Evolutionary conservation across 2,329 filamentous ascomycete species (phyloP).

Genomic region (Fusarium burgessii): DNA sequence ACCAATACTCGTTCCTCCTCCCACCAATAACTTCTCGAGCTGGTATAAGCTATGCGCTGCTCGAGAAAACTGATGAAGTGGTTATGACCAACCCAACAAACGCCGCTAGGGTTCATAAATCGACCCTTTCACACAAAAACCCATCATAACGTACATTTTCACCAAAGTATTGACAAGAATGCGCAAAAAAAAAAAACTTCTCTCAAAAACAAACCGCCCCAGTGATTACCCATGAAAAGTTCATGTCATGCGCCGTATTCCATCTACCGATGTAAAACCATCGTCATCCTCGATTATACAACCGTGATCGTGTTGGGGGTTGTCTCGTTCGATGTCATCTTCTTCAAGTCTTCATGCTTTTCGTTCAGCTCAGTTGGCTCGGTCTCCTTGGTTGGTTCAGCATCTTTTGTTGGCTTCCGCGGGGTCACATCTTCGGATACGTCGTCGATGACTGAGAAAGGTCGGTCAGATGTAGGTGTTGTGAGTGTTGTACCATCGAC

Average conservation of each 20-base stretch:
- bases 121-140: slow-evolving; percentile 28
- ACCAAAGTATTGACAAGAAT: slow-evolving; percentile 48
- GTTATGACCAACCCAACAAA: slow-evolving; percentile 40
- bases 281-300: slow-evolving; percentile 43
- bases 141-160: slow-evolving; percentile 43
- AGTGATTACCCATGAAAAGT: slow-evolving; percentile 37
- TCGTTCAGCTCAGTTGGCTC: slow-evolving; percentile 40
- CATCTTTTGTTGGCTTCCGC: slow-evolving; percentile 45
- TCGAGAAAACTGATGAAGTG: slow-evolving; percentile 37
- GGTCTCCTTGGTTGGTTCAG: slow-evolving; percentile 38
- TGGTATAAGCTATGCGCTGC: slow-evolving; percentile 40
- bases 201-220: slow-evolving; percentile 34
- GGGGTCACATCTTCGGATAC: slow-evolving; percentile 49
- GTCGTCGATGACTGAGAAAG: slow-evolving; percentile 50
- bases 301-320: slow-evolving; percentile 44
- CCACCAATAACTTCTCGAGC: slow-evolving; percentile 33
- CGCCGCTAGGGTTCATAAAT: slow-evolving; percentile 29
- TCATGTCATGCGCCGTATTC: slow-evolving; percentile 38
- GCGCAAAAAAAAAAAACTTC: slow-evolving; percentile 27
- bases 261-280: slow-evolving; percentile 39
- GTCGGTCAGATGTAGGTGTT: slow-evolving; percentile 55
- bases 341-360: slow-evolving; percentile 40
- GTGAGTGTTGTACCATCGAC: slow-evolving; percentile 54
- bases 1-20: slow-evolving; percentile 30
- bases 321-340: slow-evolving; percentile 43